Percentiles rank a stretch among this genome's conserved stretches.
Conservation (phyloP, 2,329 filamentous ascomycete genomes). For the Rachicladosporium sp. region DNA sequence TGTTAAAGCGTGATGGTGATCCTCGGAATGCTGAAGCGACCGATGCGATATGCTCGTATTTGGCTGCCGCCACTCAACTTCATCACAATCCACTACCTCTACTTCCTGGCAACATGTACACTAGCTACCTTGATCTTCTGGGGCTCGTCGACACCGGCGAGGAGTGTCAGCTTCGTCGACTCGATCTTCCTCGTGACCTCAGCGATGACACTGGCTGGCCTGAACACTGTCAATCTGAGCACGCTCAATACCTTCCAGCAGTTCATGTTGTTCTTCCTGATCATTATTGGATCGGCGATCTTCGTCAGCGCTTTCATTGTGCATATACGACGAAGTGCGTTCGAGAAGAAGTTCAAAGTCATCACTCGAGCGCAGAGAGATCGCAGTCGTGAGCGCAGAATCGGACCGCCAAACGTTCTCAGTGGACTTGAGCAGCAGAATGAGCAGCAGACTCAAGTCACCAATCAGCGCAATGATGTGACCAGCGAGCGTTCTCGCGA, state of each 20-base stretch:
- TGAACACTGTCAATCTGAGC: slow-evolving; percentile 56
- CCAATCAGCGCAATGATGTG: too few relatives aligned
- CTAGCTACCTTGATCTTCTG: slow-evolving; percentile 50
- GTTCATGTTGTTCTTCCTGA: slow-evolving; percentile 49
- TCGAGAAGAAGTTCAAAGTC: slow-evolving; percentile 47
- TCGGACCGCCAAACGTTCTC: too few relatives aligned
- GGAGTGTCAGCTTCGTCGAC: slow-evolving; percentile 48
- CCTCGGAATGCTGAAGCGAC: slow-evolving; percentile 2
- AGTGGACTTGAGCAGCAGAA: too few relatives aligned
- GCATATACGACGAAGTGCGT: slow-evolving; percentile 46
- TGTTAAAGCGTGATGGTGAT: neutral
- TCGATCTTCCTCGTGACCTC: slow-evolving; percentile 55
- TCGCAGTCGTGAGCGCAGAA: too few relatives aligned
- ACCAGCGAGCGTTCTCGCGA: too few relatives aligned
- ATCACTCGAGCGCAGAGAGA: slow-evolving; percentile 20
- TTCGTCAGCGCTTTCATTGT: slow-evolving; percentile 56
- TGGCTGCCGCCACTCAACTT: slow-evolving; percentile 19
- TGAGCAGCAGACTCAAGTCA: too few relatives aligned
- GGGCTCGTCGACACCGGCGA: slow-evolving; percentile 39
- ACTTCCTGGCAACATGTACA: slow-evolving; percentile 48
- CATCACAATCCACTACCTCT: slow-evolving; percentile 47
- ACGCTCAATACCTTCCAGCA: slow-evolving; percentile 57
- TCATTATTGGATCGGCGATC: slow-evolving; percentile 55
- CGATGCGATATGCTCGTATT: slow-evolving; percentile 4
- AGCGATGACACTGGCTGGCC: slow-evolving; percentile 54